These are phyloP conservation scores for Pezicula neosporulosa DNA, from an alignment of 2,329 filamentous ascomycete species.

Conservation along the genomic window DNA sequence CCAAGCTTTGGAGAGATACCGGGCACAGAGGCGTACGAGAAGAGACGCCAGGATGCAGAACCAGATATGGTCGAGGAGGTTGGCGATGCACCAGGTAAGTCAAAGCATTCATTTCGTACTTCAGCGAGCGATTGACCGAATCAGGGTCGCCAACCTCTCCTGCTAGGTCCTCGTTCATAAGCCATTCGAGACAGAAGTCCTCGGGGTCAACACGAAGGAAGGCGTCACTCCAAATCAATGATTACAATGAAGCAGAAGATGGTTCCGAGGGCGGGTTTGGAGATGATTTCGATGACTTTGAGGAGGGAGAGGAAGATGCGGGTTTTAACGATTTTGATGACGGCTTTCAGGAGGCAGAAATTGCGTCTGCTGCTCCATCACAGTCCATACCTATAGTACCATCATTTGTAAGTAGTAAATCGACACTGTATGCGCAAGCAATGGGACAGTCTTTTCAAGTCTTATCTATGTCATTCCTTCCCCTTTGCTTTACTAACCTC, in stretches of 20 bases:
- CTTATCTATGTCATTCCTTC: conserved; percentile 6
- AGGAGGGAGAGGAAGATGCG: conserved; percentile 48
- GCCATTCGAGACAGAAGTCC: conserved; percentile 33
- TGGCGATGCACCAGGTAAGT: conserved; percentile 54
- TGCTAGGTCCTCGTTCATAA: conserved; percentile 42
- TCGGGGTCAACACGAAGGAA: conserved; percentile 23
- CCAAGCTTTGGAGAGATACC: conserved; percentile 59
- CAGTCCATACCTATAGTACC: conserved; percentile 29
- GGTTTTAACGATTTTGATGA: conserved; percentile 57
- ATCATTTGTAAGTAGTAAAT: conserved; percentile 40
- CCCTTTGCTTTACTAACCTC: conserved; percentile 19
- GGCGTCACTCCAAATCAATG: conserved; percentile 41
- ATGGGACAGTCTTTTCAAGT: neutral
- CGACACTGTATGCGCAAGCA: conserved; percentile 14
- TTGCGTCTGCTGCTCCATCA: conserved; percentile 30
- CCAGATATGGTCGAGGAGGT: conserved; percentile 55
- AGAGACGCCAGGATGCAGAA: conserved; percentile 53
- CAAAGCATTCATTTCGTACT: conserved; percentile 17
- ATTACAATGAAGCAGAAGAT: conserved; percentile 56
- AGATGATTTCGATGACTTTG: conserved; percentile 69
- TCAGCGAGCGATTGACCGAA: conserved; percentile 57
- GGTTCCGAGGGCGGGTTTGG: conserved; percentile 50
- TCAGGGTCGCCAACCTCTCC: conserved; percentile 53
- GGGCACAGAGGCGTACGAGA: conserved; percentile 53
- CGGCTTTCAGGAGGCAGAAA: conserved; percentile 55